phyloP scores from a whole-genome alignment of 2,329 filamentous ascomycete genomes.

The Neonectria neomacrospora region DNA sequence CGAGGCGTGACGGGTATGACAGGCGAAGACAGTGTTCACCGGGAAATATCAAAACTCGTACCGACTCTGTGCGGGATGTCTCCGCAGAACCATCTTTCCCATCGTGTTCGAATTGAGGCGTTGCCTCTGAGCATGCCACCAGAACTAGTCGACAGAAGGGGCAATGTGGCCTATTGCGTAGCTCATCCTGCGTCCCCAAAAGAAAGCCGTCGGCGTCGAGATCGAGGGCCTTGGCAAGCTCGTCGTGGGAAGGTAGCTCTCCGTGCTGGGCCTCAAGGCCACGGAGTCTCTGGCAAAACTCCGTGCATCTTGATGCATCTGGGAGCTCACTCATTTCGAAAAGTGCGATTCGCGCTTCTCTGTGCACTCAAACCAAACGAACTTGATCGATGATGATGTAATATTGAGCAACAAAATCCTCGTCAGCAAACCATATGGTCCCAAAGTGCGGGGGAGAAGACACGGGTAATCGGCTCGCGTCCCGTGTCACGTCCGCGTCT shows the following conservation, averaged over 20 bases:
- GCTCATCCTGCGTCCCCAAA: slow-evolving; percentile 4
- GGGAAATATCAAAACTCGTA: background rate
- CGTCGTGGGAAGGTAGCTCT: background rate
- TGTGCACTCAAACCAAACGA: background rate
- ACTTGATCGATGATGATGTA: background rate
- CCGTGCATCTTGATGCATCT: slow-evolving; percentile 1
- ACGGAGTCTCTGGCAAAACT: slow-evolving; percentile 4
- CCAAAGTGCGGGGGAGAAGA: background rate
- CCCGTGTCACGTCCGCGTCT: background rate
- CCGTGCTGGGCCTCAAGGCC: background rate
- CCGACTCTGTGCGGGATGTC: background rate
- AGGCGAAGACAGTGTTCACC: slow-evolving; percentile 12
- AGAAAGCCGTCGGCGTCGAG: background rate
- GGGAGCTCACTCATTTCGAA: background rate
- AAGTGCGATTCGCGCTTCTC: background rate
- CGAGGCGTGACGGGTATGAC: background rate
- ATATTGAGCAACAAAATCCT: background rate
- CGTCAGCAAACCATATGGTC: background rate
- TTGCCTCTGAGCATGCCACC: background rate
- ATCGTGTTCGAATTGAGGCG: background rate
- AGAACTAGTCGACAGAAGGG: background rate
- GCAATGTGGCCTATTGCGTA: background rate
- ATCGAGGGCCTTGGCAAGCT: background rate
- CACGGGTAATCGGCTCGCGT: background rate
- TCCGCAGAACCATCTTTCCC: rapidly evolving